These are phyloP conservation scores for Apiotrichum gracile DNA, from an alignment of 1,284 basidiomycete species.

Conservation along the genomic window DNA sequence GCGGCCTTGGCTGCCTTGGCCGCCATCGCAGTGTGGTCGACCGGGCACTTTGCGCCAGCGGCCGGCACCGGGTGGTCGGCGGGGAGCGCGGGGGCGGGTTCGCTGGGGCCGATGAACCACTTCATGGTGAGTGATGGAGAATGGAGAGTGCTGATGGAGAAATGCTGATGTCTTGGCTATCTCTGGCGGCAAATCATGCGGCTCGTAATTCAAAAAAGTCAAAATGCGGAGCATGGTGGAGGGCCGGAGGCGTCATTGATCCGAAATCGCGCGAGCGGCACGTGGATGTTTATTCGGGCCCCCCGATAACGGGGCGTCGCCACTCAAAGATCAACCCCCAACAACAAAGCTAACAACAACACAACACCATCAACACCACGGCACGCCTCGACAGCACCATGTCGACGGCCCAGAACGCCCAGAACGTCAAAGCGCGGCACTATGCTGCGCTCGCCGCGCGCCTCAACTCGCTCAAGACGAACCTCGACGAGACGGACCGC, in stretches of 20 bases:
- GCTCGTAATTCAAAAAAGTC: background rate
- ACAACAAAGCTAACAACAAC: too few relatives aligned
- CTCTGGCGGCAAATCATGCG: background rate
- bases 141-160: background rate
- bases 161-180: too few relatives aligned
- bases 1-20: background rate
- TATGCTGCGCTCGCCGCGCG: constrained; percentile 41
- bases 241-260: too few relatives aligned
- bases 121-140: constrained; percentile 21
- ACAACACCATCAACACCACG: background rate
- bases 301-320: too few relatives aligned
- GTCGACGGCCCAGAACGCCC: constrained; percentile 24
- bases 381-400: constrained; percentile 7
- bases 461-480: constrained; percentile 31
- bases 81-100: constrained; percentile 15
- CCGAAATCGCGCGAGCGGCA: too few relatives aligned
- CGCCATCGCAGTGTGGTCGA: constrained; percentile 17
- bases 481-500: constrained; percentile 37
- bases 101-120: constrained; percentile 32
- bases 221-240: background rate
- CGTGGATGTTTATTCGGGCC: too few relatives aligned
- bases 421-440: constrained; percentile 38
- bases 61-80: constrained; percentile 24
- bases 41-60: constrained; percentile 25
- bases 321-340: too few relatives aligned